phyloP scores from a whole-genome alignment of 441 rosid species.

The Aleurites moluccanus region DNA sequence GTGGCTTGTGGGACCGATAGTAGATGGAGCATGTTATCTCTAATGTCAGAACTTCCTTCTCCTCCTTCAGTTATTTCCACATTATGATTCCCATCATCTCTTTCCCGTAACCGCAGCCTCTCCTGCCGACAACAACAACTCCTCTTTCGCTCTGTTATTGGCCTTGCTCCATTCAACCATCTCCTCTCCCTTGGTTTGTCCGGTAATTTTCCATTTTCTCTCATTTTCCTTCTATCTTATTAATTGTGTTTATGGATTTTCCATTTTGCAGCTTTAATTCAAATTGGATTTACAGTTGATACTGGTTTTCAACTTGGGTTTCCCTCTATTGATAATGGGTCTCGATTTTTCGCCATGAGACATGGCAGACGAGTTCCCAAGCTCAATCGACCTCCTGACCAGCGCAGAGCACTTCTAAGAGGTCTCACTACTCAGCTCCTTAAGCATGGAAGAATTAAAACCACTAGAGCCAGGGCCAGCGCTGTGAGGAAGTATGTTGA shows the following conservation, averaged over 20 bases:
- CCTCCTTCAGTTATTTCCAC: constrained; percentile 19
- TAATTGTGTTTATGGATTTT: neutral
- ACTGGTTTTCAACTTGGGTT: constrained; percentile 45
- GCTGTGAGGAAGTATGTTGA: constrained; percentile 84
- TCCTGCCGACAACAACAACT: constrained; percentile 21
- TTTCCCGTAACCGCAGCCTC: constrained; percentile 28
- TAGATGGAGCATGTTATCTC: constrained; percentile 66
- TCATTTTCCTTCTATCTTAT: neutral
- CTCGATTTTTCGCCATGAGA: constrained; percentile 74
- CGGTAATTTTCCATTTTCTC: constrained; percentile 35
- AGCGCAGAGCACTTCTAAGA: constrained; percentile 73
- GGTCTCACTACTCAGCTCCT: constrained; percentile 94
- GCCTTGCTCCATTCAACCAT: constrained; percentile 56
- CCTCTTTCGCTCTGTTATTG: constrained; percentile 51
- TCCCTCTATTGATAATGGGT: constrained; percentile 47
- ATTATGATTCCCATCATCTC: constrained; percentile 29
- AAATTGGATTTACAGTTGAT: neutral
- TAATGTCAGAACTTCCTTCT: constrained; percentile 61
- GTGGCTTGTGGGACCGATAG: constrained; percentile 20
- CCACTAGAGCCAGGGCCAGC: constrained; percentile 87
- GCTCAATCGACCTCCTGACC: constrained; percentile 85
- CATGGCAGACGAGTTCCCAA: constrained; percentile 85
- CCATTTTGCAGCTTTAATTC: neutral
- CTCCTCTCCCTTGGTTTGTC: constrained; percentile 52
- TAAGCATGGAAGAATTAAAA: constrained; percentile 82